Evolutionary conservation across 73 alveolate genomes (phyloP).

Genomic region (Paramecium sonneborni): DNA sequence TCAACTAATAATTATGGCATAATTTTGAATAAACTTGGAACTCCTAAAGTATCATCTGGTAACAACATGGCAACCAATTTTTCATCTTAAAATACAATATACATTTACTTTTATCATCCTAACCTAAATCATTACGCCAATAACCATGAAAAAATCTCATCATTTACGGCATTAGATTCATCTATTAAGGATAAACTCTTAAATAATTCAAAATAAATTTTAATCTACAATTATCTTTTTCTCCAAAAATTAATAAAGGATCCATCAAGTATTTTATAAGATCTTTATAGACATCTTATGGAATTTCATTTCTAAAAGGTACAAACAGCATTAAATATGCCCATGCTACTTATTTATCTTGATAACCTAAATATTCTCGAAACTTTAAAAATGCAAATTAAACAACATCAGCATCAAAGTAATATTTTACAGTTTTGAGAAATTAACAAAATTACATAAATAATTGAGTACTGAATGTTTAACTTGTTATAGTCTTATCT

Average conservation of each 20-base stretch:
- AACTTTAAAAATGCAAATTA: conserved; percentile 26
- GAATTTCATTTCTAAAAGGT: conserved; percentile 29
- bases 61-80: conserved; percentile 23
- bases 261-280: neutral
- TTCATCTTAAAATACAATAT: neutral
- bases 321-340: conserved; percentile 37
- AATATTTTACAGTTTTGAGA: conserved; percentile 19
- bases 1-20: conserved; percentile 48
- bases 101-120: conserved; percentile 41
- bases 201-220: conserved; percentile 20
- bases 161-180: conserved; percentile 17
- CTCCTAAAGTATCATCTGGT: conserved; percentile 54
- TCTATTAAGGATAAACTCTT: conserved; percentile 2
- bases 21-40: conserved; percentile 6
- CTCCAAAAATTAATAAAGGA: conserved; percentile 34
- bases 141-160: conserved; percentile 49
- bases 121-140: conserved; percentile 40
- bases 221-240: conserved; percentile 52
- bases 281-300: neutral
- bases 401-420: conserved; percentile 24
- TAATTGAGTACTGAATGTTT: conserved; percentile 46
- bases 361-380: conserved; percentile 2
- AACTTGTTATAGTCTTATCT: conserved; percentile 34
- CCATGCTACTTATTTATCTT: conserved; percentile 50
- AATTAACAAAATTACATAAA: conserved; percentile 52